Conservation (phyloP, 805 yeast species). For the Wickerhamiella lipophila region DNA sequence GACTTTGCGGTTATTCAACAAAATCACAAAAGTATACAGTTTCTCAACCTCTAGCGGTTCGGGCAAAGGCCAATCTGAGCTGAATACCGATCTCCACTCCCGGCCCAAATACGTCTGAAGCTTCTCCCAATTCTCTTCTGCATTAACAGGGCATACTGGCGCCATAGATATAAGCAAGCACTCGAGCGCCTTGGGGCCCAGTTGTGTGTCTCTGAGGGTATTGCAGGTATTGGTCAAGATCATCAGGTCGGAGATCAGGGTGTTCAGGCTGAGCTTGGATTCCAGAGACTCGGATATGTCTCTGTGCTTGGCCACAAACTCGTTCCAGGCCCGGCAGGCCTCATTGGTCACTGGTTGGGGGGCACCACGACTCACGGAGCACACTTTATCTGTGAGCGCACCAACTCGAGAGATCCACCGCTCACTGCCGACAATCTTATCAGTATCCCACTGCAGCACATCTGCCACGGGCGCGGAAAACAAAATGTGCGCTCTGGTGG, state of each 20-base stretch:
- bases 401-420: slow-evolving; percentile 68
- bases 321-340: slow-evolving; percentile 50
- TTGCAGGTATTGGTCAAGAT: slow-evolving; percentile 46
- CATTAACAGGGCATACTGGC: slow-evolving; percentile 69
- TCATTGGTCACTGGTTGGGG: slow-evolving; percentile 23
- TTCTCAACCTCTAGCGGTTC: slow-evolving; percentile 32
- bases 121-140: slow-evolving; percentile 71
- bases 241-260: slow-evolving; percentile 83
- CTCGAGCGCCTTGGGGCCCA: slow-evolving; percentile 24
- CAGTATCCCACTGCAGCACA: slow-evolving; percentile 78
- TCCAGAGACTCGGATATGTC: slow-evolving; percentile 50
- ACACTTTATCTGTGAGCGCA: slow-evolving; percentile 12
- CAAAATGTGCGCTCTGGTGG: slow-evolving; percentile 81
- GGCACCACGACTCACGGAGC: slow-evolving; percentile 1
- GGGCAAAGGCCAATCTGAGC: slow-evolving; percentile 51
- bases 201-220: slow-evolving; percentile 31
- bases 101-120: slow-evolving; percentile 24
- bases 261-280: slow-evolving; percentile 54
- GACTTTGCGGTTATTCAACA: slow-evolving; percentile 54
- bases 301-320: slow-evolving; percentile 35
- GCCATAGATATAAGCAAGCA: slow-evolving; percentile 51
- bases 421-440: slow-evolving; percentile 72
- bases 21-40: slow-evolving; percentile 39
- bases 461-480: slow-evolving; percentile 86
- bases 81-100: slow-evolving; percentile 31